Evolutionary conservation across 2,329 filamentous ascomycete species (phyloP), one percentile per base, ranked within the genome.

Genomic region (Blastomyces silverae): DNA sequence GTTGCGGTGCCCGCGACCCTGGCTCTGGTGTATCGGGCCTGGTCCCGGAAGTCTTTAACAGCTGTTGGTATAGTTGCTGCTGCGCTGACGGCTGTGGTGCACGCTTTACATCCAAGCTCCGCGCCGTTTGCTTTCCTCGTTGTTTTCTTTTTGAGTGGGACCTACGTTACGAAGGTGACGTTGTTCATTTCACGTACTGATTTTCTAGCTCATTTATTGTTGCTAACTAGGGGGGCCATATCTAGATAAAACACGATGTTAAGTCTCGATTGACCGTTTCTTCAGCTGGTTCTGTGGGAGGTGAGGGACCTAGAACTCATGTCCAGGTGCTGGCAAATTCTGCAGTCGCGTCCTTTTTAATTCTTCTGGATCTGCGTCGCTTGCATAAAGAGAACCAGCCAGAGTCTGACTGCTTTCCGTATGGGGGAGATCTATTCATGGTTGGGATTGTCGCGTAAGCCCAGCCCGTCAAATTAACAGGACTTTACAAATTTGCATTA

Each of bases 301-400:
- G 91, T 66, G 92, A 97, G 76, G 90, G 90, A 0, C 84, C 91
- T 7, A 84, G 93, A 65, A 95, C 88, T 15, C 89, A 95, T 74
- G 80, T 94, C 42, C 93, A 97, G 82, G 91, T 97, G 11, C 82
- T 97, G 34, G 91, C 92, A 58, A 97, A 97, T 77, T 96, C 91
- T 0, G 79, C 88, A 53, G 86, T 90, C 66, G 92, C 91, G 3
- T 90, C 89, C 4, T 76, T 92, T 17, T 75, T 87, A 50, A 83
- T 84, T 62, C 69, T 85, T 13, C 68, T 83, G 2, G 83, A 87
- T 70, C 71, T 78, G 0, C 80, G 77, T 70, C 73, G 80, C 42
- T 70, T 84, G 50, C 69, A 63, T 66, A 55, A 59, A 67, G 65
- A 69, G 46, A 64, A 53, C 68, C 62, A 55, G 61, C 15, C 58